Base-by-base conservation (phyloP, 768 basidiomycete species). In the Macrolepiota dolichaula region DNA sequence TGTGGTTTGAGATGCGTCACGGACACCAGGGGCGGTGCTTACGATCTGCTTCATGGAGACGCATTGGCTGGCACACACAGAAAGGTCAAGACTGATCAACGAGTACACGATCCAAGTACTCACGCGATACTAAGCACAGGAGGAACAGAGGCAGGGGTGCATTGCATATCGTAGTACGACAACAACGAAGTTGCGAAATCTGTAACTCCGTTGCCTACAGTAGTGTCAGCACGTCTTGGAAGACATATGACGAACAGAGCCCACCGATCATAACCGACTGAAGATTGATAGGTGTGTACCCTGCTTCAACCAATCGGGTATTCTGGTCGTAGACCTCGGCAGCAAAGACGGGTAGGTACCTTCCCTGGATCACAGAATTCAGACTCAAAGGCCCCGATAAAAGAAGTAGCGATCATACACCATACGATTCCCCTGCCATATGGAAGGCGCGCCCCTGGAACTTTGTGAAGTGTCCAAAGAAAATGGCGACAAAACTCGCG, bases 281-380 rank as follows among this genome's bases (percentile, higher is more conserved):
- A 4, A 94, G 75, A 69, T 92, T 92, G 64, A 93, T 66, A 64
- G 77, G 66, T 72, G 81, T 62, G 79, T 87, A 15, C 69, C 81
- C 88, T 10, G 75, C 82, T n/a, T 78, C 71, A 42, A 76, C 71
- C 10, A 88, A 76, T 29, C 76, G 69, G 51, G 71, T 66, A 70
- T 94, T 93, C 65, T 87, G 84, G 71, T 94, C 92, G 52, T 86
- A 82, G 11, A 94, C 85, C 35, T 87, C 86, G 15, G 88, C 81
- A 0, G 91, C 92, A 63, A 94, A 94, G 1, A 89, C 74, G 0
- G 87, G 89, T 1, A 91, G 75, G 66, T 90, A 89, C 11, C 85
- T 82, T 4, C 88, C 87, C 88, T 88, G 32, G 11, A 51, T 9
- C 32, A 50, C 19, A 57, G 19, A 12, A 24, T 32, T 11, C 27